Conservation (phyloP, 2,329 filamentous ascomycete genomes). For the Pseudonectria foliicola region DNA sequence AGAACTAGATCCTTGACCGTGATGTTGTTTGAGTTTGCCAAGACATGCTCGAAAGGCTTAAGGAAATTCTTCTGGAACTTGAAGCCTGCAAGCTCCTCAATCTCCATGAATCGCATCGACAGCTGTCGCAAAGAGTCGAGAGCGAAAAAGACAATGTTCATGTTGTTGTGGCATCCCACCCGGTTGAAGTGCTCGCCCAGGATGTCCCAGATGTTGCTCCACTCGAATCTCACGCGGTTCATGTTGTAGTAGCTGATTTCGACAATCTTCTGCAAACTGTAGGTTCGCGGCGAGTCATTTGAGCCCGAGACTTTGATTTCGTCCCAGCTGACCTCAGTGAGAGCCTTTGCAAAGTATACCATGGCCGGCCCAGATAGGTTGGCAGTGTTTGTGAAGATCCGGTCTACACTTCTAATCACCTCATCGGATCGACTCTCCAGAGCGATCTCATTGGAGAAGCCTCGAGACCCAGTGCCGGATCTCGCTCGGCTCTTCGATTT, state of each 20-base stretch:
- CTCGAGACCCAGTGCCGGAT: slow-evolving; percentile 53
- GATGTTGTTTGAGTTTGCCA: slow-evolving; percentile 84
- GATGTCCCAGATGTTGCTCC: slow-evolving; percentile 95
- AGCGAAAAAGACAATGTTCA: slow-evolving; percentile 94
- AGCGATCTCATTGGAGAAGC: slow-evolving; percentile 71
- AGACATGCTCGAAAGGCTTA: slow-evolving; percentile 96
- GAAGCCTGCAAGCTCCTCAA: slow-evolving; percentile 95
- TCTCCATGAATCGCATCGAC: slow-evolving; percentile 98
- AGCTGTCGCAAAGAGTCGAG: slow-evolving; percentile 91
- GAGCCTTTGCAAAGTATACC: slow-evolving; percentile 83
- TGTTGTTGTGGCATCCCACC: slow-evolving; percentile 94
- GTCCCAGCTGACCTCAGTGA: slow-evolving; percentile 97
- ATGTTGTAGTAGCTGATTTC: slow-evolving; percentile 99
- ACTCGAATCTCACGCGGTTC: slow-evolving; percentile 95
- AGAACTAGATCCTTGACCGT: slow-evolving; percentile 97
- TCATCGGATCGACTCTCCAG: slow-evolving; percentile 89
- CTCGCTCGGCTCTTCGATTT: slow-evolving; percentile 41
- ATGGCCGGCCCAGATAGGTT: slow-evolving; percentile 91
- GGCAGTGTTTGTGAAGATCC: slow-evolving; percentile 94
- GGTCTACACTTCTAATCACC: slow-evolving; percentile 85
- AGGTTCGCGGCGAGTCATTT: slow-evolving; percentile 91
- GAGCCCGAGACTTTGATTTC: slow-evolving; percentile 96
- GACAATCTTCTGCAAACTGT: slow-evolving; percentile 95
- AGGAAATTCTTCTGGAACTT: slow-evolving; percentile 99
- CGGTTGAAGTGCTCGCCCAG: slow-evolving; percentile 98